A percentile compares a stretch with the other conserved stretches of the same genome.
Conservation (phyloP, 768 basidiomycete genomes). For the Lactifluus echinatus region DNA sequence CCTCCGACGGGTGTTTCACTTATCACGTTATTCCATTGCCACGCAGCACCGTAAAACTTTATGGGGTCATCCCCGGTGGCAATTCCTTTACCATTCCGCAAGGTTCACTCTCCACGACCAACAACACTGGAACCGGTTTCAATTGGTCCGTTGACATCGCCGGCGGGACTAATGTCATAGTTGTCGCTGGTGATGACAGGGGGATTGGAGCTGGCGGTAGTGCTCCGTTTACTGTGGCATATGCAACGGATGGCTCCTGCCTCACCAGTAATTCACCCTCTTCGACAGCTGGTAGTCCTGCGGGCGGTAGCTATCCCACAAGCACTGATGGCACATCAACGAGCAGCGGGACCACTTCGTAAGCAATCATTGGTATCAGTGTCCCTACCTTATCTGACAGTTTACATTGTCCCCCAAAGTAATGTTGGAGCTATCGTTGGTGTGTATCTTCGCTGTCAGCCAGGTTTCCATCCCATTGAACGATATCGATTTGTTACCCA, state of each 20-base stretch:
- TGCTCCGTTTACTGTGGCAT: conserved; percentile 43
- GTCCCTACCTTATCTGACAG: background rate
- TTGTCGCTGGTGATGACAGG: conserved; percentile 58
- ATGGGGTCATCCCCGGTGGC: conserved; percentile 74
- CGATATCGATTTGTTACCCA: conserved; percentile 37
- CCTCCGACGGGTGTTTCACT: background rate
- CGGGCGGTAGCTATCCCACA: conserved; percentile 65
- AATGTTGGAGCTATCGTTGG: conserved; percentile 16
- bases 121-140: conserved; percentile 51
- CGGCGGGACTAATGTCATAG: conserved; percentile 53
- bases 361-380: background rate
- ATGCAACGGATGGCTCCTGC: conserved; percentile 46
- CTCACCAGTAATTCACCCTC: conserved; percentile 55
- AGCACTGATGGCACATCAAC: conserved; percentile 32
- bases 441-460: background rate
- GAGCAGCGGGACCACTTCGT: conserved; percentile 21
- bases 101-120: conserved; percentile 35
- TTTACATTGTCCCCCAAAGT: background rate
- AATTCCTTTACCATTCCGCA: conserved; percentile 60
- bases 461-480: background rate
- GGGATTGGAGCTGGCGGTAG: conserved; percentile 68
- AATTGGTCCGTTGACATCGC: conserved; percentile 57
- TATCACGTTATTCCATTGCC: background rate
- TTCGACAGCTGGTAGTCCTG: conserved; percentile 68
- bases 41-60: conserved; percentile 47